These are phyloP conservation scores for Quercus tomentella DNA, from an alignment of 331 rosid genomes.

Conservation along the genomic window DNA sequence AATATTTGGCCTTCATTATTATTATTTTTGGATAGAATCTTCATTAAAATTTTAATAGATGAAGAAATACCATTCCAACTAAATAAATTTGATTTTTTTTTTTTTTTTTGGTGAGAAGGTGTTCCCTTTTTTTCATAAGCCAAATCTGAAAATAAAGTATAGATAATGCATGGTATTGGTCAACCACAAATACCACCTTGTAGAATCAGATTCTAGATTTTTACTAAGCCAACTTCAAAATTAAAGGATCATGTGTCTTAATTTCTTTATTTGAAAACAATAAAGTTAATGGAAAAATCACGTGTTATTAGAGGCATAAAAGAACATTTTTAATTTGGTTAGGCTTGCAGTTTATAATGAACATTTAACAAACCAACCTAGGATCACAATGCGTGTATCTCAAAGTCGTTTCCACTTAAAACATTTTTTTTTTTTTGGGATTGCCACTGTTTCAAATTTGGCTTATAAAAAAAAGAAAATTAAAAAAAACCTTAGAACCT, in stretches of 20 bases:
- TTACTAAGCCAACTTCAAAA: too few species aligned
- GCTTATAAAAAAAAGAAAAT: not conserved
- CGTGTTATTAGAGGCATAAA: not conserved
- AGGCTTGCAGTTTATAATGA: not conserved
- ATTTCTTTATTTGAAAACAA: too few species aligned
- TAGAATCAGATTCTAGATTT: not conserved
- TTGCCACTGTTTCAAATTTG: slow-evolving; percentile 11
- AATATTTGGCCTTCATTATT: too few species aligned
- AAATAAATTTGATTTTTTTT: too few species aligned
- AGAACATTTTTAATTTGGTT: not conserved
- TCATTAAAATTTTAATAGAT: too few species aligned
- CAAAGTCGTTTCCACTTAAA: not conserved
- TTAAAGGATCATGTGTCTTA: too few species aligned
- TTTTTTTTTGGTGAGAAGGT: too few species aligned
- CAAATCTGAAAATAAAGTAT: not conserved
- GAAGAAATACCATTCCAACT: too few species aligned
- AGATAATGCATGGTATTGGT: not conserved
- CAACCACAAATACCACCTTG: not conserved
- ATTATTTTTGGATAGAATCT: too few species aligned
- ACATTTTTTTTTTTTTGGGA: not conserved
- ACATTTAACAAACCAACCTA: not conserved
- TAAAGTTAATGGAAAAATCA: not conserved
- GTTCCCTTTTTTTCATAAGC: too few species aligned
- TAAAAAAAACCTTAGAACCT: not conserved
- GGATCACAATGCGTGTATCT: not conserved